Evolutionary conservation across 345 rosid species (phyloP), one percentile per base, ranked within the genome.

Genomic region (Boechera stricta): DNA sequence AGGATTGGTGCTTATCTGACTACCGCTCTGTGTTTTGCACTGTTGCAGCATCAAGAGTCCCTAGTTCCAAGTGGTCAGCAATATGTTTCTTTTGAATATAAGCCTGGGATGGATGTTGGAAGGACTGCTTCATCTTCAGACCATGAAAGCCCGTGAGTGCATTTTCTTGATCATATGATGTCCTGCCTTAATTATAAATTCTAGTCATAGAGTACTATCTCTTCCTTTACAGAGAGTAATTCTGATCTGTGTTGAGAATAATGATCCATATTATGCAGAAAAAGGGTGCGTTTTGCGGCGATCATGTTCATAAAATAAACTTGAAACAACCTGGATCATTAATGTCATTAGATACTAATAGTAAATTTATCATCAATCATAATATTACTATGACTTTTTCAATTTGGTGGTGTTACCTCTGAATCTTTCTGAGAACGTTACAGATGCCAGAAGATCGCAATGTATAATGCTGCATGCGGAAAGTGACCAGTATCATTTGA

Each of bases 91-190:
- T 96, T 96, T 79, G 99, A 96, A 74, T 93, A 90, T 81, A 96
- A 93, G 81, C 76, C 99, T 84, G 98, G 96, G 55, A 90, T 91
- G 97, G 96, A 90, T 73, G 88, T 69, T 67, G 93, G 94, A 64
- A 90, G 96, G 82, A 86, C 85, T 77, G 98, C 90, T 77, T 96
- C 98, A 49, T 96, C 99, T 63, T 93, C 98, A 5, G 99, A 96
- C 71, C 93, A 72, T 65, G 99, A 96, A 84, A 89, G 96, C 85
- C 99, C 94, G 99, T 96, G 83, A 93, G 99, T 91, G 73, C 84
- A 82, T 55, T 57, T 48, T 41, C 38, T 71, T 77, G 33, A 4
- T 57, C 54, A 57, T 57, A 57, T 45, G 29, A 61, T 45, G 48
- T 49, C 60, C 31, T 10, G 38, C 49, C 67, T 57, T 21, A 65